Percentiles rank a stretch among this genome's conserved stretches.
These are phyloP conservation scores for Beauveria bassiana DNA, from an alignment of 2,329 filamentous ascomycete species.

Conservation along the genomic window DNA sequence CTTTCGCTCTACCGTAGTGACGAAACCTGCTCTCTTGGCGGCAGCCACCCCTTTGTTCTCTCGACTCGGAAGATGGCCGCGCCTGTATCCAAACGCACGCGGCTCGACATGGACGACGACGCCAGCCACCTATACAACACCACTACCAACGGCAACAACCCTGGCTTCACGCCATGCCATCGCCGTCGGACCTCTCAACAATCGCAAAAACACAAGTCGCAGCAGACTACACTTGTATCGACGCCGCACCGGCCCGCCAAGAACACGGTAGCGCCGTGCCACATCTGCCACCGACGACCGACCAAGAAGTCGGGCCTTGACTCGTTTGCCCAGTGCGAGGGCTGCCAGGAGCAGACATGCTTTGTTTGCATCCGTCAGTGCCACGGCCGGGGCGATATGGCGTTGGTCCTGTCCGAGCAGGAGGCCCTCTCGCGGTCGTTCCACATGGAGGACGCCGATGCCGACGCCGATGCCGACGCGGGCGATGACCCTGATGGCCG, in stretches of 20 bases:
- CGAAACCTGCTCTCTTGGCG: background rate
- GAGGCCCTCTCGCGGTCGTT: conserved; percentile 37
- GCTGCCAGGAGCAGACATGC: conserved; percentile 55
- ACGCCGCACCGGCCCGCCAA: background rate
- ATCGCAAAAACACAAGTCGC: background rate
- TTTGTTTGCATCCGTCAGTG: conserved; percentile 63
- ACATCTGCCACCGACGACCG: conserved; percentile 60
- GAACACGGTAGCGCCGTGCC: conserved; percentile 45
- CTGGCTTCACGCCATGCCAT: background rate
- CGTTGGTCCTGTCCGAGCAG: conserved; percentile 22
- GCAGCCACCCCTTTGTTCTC: background rate
- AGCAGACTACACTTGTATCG: background rate
- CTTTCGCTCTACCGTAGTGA: background rate
- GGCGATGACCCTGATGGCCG: conserved; percentile 1
- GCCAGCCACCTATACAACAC: background rate
- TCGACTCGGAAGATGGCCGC: conserved; percentile 5
- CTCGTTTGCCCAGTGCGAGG: conserved; percentile 55
- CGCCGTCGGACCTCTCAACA: background rate
- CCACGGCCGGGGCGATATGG: conserved; percentile 35
- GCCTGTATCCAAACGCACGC: conserved; percentile 3
- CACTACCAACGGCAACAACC: background rate
- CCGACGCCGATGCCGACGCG: conserved; percentile 11
- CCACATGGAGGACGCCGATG: conserved; percentile 39
- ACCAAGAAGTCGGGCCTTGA: conserved; percentile 59
- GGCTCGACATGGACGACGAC: background rate